Evolutionary conservation across 306 rosid species (phyloP).

Genomic region (Cyclanthera cordifolia): DNA sequence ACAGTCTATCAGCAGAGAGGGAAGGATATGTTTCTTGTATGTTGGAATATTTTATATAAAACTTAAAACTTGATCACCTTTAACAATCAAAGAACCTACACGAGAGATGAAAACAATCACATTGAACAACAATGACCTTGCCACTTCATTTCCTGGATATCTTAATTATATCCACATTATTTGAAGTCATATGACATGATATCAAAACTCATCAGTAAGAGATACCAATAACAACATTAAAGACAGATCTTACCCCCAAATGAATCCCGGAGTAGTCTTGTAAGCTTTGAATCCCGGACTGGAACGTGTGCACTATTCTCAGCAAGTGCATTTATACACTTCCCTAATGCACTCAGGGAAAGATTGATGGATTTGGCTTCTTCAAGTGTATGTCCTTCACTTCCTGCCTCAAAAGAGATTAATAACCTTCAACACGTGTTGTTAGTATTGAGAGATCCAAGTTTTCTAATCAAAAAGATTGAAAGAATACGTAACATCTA

Average conservation of each 20-base stretch:
- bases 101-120: not conserved
- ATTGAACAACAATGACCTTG: not conserved
- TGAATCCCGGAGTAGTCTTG: constrained; percentile 85
- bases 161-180: not conserved
- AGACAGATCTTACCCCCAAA: constrained; percentile 68
- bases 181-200: not conserved
- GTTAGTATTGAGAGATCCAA: not conserved
- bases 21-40: not conserved
- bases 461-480: not conserved
- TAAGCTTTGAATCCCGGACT: constrained; percentile 97
- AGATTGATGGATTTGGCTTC: constrained; percentile 96
- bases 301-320: constrained; percentile 94
- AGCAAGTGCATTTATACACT: constrained; percentile 88
- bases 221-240: not conserved
- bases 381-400: constrained; percentile 95
- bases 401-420: constrained; percentile 48
- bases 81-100: not conserved
- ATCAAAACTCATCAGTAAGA: not conserved
- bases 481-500: not conserved
- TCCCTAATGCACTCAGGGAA: constrained; percentile 91
- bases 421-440: not conserved
- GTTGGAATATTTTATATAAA: not conserved
- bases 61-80: not conserved
- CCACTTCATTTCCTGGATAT: not conserved
- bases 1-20: not conserved